Base-by-base conservation (phyloP, 2,329 filamentous ascomycete species). In the Neodidymelliopsis sp. region DNA sequence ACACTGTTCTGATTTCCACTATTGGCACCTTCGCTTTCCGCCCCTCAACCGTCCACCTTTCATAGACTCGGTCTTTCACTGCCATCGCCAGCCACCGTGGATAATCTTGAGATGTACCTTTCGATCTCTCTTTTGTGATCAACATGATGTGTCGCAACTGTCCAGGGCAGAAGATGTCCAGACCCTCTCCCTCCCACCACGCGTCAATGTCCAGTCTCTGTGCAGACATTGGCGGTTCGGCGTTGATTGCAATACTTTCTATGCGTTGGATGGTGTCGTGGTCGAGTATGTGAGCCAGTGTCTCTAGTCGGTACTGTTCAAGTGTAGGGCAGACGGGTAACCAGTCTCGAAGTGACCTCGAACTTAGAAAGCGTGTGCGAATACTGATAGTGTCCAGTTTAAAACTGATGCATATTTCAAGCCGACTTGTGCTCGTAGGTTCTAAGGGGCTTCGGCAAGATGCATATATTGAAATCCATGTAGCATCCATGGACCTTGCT, bases 111-210 rank as follows among this genome's bases (percentile, higher is more conserved):
- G n/a, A n/a, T n/a, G n/a, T n/a, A n/a, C n/a, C n/a, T n/a, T n/a
- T n/a, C n/a, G n/a, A n/a, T n/a, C n/a, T n/a, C n/a, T n/a, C n/a
- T n/a, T n/a, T 27, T 27, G 12, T 27, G 24, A 12, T 7, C 24
- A 27, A 7, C 7, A 27, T 27, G 24, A 27, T 12, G 24, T 8
- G 11, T 15, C 10, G 12, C 9, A 50, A 19, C 31, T 25, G 15
- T 3, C 47, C 47, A 11, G 19, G 35, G 19, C 19, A 25, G 19
- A 50, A 50, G 9, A 39, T 39, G 15, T 40, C 40, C 2, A 50
- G 39, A 4, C 47, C 47, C 12, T 50, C 47, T 10, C 47, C 47
- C 22, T 35, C 34, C 47, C 47, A 50, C 34, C 34, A 50, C 19
- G 47, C 33, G 23, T 34, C 19, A 15, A 29, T 16, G 9, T 45